Evolutionary conservation across 495 filamentous ascomycete species (phyloP).

Genomic region (Neurospora hispaniola): DNA sequence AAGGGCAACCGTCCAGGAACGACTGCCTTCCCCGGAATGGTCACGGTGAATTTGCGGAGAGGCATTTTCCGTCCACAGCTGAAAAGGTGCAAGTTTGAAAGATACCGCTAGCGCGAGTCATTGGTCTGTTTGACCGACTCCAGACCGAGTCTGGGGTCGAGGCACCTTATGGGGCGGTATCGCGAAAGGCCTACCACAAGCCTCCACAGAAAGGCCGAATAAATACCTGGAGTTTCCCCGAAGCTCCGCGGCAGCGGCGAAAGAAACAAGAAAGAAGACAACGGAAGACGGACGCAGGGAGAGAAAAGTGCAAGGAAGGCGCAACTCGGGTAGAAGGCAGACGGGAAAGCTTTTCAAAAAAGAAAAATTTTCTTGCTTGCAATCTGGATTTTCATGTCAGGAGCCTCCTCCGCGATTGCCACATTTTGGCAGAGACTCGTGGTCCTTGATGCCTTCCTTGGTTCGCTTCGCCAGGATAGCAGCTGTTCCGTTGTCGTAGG

Average conservation of each 20-base stretch:
- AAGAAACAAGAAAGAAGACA: neutral
- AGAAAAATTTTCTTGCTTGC: neutral
- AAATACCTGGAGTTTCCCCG: neutral
- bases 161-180: neutral
- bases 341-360: neutral
- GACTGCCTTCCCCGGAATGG: neutral
- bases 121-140: neutral
- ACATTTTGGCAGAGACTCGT: neutral
- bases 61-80: neutral
- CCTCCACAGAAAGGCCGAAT: constrained; percentile 1
- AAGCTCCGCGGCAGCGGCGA: neutral
- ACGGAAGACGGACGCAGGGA: neutral
- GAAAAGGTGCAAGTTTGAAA: neutral
- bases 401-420: neutral
- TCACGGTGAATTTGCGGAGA: neutral
- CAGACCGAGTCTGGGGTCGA: neutral
- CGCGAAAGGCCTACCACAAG: neutral
- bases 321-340: neutral
- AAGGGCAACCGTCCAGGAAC: neutral
- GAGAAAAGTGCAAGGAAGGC: neutral
- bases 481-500: neutral
- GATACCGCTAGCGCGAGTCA: neutral
- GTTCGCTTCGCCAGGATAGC: neutral
- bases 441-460: neutral
- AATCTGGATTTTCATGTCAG: neutral